Base-by-base conservation (phyloP, 2,329 filamentous ascomycete genomes). In the Aspergillus hiratsukae region DNA sequence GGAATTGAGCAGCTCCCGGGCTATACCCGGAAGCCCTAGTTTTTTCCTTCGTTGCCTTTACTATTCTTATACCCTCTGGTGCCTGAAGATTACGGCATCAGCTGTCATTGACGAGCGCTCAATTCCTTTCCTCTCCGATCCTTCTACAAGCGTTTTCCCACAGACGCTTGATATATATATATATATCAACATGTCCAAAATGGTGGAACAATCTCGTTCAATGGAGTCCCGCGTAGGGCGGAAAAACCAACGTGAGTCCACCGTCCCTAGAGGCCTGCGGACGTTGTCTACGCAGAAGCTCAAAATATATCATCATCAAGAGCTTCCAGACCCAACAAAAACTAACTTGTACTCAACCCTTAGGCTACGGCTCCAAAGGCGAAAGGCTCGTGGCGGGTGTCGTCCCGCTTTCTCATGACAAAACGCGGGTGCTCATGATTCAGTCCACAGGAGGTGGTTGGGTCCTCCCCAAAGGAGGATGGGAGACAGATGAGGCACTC, bases 391-490 rank as follows among this genome's bases (percentile, higher is more conserved):
- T 99, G 66, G 93, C 94, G 59, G 94, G 94, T 66, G 87, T 97
- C 57, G 94, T 99, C 49, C 91, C 94, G 62, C 81, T 97, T 63
- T 94, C 90, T 54, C 76, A 83, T 67, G 92, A 96, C 78, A 93
- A 90, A 74, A 87, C 86, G 67, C 88, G 89, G 74, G 93, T 99
- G 59, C 83, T 99, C 65, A 82, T 99, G 65, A 96, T 97, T 67
- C 91, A 97, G 78, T 96, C 91, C 54, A 93, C 90, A 52, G 85
- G 90, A 62, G 90, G 90, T 73, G 90, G 90, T 67, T 99, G 94
- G 94, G 94, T 99, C 46, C 82, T 99, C 57, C 94, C 94, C 58
- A 99, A 99, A 75, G 94, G 94, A 70, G 94, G 94, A 58, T 99
- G 94, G 92, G 94, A 99, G 75, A 88, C 86, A 35, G 94, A 99